Conservation (phyloP, 2,329 filamentous ascomycete genomes). For the Sclerotinia borealis region DNA sequence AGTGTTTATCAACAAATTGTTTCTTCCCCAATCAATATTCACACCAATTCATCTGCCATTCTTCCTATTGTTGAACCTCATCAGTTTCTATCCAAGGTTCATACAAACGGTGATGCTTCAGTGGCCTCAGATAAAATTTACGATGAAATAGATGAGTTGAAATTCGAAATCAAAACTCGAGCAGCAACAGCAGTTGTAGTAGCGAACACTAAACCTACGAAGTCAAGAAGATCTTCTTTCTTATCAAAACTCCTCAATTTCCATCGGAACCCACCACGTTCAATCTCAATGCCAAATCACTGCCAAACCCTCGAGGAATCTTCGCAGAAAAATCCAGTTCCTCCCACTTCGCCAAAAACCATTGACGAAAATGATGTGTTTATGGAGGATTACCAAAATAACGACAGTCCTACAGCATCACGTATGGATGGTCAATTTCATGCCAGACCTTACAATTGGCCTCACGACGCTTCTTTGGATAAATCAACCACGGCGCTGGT, state of each 20-base stretch:
- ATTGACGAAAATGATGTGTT: not conserved
- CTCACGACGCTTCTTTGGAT: conserved; percentile 36
- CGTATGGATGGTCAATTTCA: conserved; percentile 11
- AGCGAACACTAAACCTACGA: not conserved
- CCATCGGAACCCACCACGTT: not conserved
- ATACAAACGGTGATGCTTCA: not conserved
- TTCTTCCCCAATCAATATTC: not conserved
- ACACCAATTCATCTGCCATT: not conserved
- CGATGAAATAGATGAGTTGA: conserved; percentile 10
- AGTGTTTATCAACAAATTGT: not conserved
- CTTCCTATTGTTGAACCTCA: not conserved
- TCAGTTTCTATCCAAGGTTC: not conserved
- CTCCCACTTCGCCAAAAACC: not conserved
- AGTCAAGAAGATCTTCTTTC: not conserved
- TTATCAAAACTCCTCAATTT: not conserved
- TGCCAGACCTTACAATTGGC: conserved; percentile 37
- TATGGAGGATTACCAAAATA: conserved; percentile 9
- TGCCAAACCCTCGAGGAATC: not conserved
- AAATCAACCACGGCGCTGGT: conserved; percentile 43
- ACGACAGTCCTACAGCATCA: no score
- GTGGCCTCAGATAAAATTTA: conserved; percentile 1
- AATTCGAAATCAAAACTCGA: conserved; percentile 2
- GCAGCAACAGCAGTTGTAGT: not conserved
- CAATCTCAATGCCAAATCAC: not conserved
- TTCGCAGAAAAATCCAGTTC: not conserved